phyloP scores from a whole-genome alignment of 495 filamentous ascomycete genomes.

The Neurospora intermedia region DNA sequence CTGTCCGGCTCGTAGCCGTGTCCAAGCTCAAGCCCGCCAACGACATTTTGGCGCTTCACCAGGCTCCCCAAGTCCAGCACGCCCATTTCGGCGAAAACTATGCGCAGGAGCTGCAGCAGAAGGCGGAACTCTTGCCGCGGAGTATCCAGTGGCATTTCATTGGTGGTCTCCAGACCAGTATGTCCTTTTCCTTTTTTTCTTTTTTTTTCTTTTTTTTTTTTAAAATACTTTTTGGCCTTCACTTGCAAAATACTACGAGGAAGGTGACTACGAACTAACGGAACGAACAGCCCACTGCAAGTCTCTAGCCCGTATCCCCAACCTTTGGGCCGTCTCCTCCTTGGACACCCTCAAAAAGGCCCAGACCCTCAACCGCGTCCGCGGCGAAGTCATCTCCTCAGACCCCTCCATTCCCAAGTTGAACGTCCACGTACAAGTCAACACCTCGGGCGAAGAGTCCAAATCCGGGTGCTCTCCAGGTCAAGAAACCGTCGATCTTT shows the following conservation, averaged over 20 bases:
- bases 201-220: too few species aligned
- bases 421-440: slow-evolving; percentile 82
- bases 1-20: slow-evolving; percentile 76
- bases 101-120: slow-evolving; percentile 80
- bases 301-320: slow-evolving; percentile 70
- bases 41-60: slow-evolving; percentile 77
- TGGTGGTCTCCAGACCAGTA: slow-evolving; percentile 67
- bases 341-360: slow-evolving; percentile 85
- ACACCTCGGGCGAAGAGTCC: slow-evolving; percentile 78
- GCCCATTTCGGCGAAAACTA: slow-evolving; percentile 96
- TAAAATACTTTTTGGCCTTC: too few species aligned
- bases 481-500: slow-evolving; percentile 46
- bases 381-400: slow-evolving; percentile 40
- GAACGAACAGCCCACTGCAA: slow-evolving; percentile 67
- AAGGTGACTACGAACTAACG: too few species aligned
- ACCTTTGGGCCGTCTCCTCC: slow-evolving; percentile 87
- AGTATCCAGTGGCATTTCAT: slow-evolving; percentile 92
- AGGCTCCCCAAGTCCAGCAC: slow-evolving; percentile 42
- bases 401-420: slow-evolving; percentile 34
- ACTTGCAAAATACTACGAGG: too few species aligned
- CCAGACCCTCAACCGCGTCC: slow-evolving; percentile 63
- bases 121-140: slow-evolving; percentile 66
- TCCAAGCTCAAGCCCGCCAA: slow-evolving; percentile 87
- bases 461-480: slow-evolving; percentile 74
- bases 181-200: background rate